A percentile compares a stretch with the other conserved stretches of the same genome.
Evolutionary conservation across 176 grass and related monocot species (phyloP).

Genomic region (Avena eriantha): DNA sequence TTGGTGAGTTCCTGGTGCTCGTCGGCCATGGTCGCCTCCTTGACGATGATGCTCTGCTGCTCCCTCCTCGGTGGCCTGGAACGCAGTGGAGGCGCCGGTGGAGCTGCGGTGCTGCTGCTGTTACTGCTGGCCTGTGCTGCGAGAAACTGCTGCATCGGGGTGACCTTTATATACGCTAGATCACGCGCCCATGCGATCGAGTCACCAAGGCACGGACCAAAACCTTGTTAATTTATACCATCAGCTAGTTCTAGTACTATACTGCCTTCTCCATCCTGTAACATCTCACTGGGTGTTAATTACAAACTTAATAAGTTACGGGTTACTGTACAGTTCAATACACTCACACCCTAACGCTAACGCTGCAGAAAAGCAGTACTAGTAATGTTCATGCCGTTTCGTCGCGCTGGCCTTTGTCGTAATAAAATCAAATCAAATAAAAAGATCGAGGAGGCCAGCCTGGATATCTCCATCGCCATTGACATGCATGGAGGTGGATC

Average conservation of each 20-base stretch:
- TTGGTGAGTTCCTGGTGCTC: slow-evolving; percentile 62
- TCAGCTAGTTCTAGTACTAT: neutral
- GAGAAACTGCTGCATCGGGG: slow-evolving; percentile 51
- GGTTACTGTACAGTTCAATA: neutral
- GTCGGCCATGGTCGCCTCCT: slow-evolving; percentile 57
- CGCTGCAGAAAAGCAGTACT: neutral
- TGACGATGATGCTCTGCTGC: neutral
- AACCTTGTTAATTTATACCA: slow-evolving; percentile 15
- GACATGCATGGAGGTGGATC: neutral
- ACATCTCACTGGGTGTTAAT: neutral
- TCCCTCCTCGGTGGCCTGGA: slow-evolving; percentile 38
- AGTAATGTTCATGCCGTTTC: neutral
- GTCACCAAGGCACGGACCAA: slow-evolving; percentile 5
- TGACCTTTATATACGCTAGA: neutral
- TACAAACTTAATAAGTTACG: neutral
- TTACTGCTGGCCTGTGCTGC: slow-evolving; percentile 30
- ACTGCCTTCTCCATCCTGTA: neutral
- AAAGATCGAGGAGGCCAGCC: neutral
- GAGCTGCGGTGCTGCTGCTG: slow-evolving; percentile 15
- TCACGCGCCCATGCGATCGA: neutral
- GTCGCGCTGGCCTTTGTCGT: neutral
- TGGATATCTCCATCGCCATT: neutral
- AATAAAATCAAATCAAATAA: neutral
- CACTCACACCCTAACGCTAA: neutral
- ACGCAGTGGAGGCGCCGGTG: slow-evolving; percentile 20